Evolutionary conservation across 495 filamentous ascomycete genomes (phyloP).

Genomic region (Penicillium coprophilum): DNA sequence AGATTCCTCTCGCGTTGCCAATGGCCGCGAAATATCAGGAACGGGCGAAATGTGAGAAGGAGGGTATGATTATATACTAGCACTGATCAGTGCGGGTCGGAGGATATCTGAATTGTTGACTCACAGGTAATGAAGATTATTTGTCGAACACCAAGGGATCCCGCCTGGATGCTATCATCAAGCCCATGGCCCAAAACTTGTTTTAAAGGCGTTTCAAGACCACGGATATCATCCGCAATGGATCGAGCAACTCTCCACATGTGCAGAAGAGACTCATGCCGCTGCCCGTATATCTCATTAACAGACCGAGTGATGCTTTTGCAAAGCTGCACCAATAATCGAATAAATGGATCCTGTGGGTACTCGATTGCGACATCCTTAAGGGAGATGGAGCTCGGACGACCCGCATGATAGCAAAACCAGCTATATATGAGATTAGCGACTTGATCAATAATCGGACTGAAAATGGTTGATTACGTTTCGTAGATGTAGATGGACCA

Average conservation of each 20-base stretch:
- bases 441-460: background rate
- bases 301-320: slow-evolving; percentile 37
- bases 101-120: slow-evolving; percentile 1
- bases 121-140: slow-evolving; percentile 38
- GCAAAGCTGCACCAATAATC: slow-evolving; percentile 32
- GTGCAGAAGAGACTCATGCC: slow-evolving; percentile 43
- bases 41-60: slow-evolving; percentile 46
- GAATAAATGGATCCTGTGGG: slow-evolving; percentile 39
- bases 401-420: slow-evolving; percentile 45
- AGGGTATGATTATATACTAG: slow-evolving; percentile 45
- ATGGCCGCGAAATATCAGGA: slow-evolving; percentile 46
- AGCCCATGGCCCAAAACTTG: slow-evolving; percentile 38
- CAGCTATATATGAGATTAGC: slow-evolving; percentile 27
- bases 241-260: slow-evolving; percentile 46
- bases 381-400: slow-evolving; percentile 36
- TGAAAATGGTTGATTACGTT: slow-evolving; percentile 26
- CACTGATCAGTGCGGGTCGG: background rate
- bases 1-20: slow-evolving; percentile 36
- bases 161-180: slow-evolving; percentile 31
- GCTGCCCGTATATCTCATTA: slow-evolving; percentile 40
- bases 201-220: slow-evolving; percentile 30
- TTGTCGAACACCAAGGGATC: slow-evolving; percentile 38
- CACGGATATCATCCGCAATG: slow-evolving; percentile 37
- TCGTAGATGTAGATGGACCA: slow-evolving; percentile 47
- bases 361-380: slow-evolving; percentile 38